Base-by-base conservation (phyloP, 1,139 yeast genomes). In the Maudiozyma humilis region DNA sequence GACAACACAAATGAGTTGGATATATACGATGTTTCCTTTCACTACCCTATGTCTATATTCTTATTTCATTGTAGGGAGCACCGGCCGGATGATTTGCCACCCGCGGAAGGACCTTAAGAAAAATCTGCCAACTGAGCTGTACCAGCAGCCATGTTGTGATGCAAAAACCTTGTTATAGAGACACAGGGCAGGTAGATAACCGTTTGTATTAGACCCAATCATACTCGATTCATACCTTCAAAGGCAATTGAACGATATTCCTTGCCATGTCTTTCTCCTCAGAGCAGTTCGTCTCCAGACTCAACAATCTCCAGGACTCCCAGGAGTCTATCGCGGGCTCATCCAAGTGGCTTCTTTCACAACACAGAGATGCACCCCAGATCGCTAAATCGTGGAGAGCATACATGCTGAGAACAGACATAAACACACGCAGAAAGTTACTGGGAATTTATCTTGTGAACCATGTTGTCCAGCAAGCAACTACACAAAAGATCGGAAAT, bases 271-370 rank as follows among this genome's bases (percentile, higher is more conserved):
- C 52, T 16, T 51, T 46, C 23, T 42, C 47, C 5, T 16, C 48
- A 3, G 52, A 51, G 12, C 51, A 49, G 43, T 79, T 83, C 50
- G 60, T 62, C 43, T 69, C 75, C 47, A 85, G 83, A 63, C 69
- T 87, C 40, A 69, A 72, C 6, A 64, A 73, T 8, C 69, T 86
- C 39, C 82, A 78, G 55, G 94, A 84, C 52, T 79, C 95, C 0
- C 95, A 85, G 57, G 95, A 86, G 47, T 78, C 89, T n/a, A 86
- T 87, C 53, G 88, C 83, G 20, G 74, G 85, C n/a, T 79, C 86
- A 5, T 79, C 94, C 0, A 91, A 84, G 62, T 87, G 95, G 95
- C 77, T 82, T 36, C 65, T 87, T 51, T 82, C 85, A 59, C 91
- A 86, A 60, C 78, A 82, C 51, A 70, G 87, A 48, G 78, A 82